Conservation (phyloP, 495 filamentous ascomycete genomes). For the Xylaria scruposa region DNA sequence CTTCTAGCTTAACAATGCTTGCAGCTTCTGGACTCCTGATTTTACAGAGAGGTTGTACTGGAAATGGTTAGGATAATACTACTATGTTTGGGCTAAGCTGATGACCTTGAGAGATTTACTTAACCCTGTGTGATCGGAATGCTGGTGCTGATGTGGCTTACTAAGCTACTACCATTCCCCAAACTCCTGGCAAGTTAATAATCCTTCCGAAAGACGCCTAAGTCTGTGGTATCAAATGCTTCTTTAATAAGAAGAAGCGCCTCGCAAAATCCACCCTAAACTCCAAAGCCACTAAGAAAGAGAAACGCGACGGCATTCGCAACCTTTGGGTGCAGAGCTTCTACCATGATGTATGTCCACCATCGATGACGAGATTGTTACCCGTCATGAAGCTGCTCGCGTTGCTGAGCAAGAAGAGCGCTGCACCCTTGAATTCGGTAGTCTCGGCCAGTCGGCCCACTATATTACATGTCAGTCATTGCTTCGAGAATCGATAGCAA, state of each 20-base stretch:
- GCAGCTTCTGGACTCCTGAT: neutral
- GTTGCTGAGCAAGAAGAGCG: constrained; percentile 62
- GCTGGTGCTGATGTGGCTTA: too few species aligned
- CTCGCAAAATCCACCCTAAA: neutral
- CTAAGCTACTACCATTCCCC: neutral
- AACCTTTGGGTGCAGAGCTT: neutral
- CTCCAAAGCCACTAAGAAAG: neutral
- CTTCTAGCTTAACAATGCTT: neutral
- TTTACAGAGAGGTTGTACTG: neutral
- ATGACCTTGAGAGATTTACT: too few species aligned
- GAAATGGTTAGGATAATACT: neutral
- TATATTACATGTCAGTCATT: constrained; percentile 24
- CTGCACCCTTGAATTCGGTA: constrained; percentile 71
- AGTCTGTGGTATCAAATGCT: neutral
- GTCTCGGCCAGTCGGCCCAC: constrained; percentile 66
- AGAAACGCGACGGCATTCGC: neutral
- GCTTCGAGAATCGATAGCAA: neutral
- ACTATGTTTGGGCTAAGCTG: neutral
- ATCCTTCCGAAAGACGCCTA: neutral
- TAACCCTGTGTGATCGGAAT: too few species aligned
- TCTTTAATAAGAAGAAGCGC: neutral
- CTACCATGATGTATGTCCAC: constrained; percentile 62
- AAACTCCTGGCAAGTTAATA: neutral
- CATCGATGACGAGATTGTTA: constrained; percentile 65
- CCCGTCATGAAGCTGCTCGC: constrained; percentile 78